Evolutionary conservation across 1,284 basidiomycete species (phyloP).

Genomic region (Malassezia brasiliensis): DNA sequence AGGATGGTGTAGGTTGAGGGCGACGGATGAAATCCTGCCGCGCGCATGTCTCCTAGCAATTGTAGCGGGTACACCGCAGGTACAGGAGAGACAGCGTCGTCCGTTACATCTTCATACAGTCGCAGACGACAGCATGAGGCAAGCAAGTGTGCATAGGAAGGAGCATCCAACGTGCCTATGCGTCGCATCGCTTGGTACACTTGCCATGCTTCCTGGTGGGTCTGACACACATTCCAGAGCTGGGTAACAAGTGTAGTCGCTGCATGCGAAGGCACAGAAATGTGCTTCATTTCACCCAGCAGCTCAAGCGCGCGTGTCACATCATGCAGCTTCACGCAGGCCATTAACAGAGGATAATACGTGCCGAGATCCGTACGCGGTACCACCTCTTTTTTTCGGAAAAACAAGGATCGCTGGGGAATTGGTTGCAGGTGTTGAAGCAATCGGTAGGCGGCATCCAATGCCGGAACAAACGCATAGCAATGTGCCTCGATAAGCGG

Average conservation of each 20-base stretch:
- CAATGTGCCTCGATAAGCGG: conserved; percentile 31
- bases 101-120: neutral
- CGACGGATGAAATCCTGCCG: conserved; percentile 57
- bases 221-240: conserved; percentile 19
- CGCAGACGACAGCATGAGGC: conserved; percentile 1
- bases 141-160: conserved; percentile 2
- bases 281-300: conserved; percentile 15
- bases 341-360: conserved; percentile 22
- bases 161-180: conserved; percentile 1
- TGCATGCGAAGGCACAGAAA: conserved; percentile 12
- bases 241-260: conserved; percentile 13
- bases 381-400: neutral
- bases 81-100: conserved; percentile 40
- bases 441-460: conserved; percentile 23
- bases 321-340: conserved; percentile 24
- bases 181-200: conserved; percentile 18
- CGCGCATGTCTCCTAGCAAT: conserved; percentile 74
- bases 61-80: conserved; percentile 62
- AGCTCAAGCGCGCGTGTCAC: conserved; percentile 17
- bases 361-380: conserved; percentile 9
- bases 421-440: conserved; percentile 14
- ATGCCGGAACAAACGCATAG: conserved; percentile 27
- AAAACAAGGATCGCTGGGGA: neutral
- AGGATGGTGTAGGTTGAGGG: conserved; percentile 64
- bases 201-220: conserved; percentile 21